A percentile compares a stretch with the other conserved stretches of the same genome.
phyloP scores from a whole-genome alignment of 2,329 filamentous ascomycete genomes.

The Ilyonectria mors-panacis region DNA sequence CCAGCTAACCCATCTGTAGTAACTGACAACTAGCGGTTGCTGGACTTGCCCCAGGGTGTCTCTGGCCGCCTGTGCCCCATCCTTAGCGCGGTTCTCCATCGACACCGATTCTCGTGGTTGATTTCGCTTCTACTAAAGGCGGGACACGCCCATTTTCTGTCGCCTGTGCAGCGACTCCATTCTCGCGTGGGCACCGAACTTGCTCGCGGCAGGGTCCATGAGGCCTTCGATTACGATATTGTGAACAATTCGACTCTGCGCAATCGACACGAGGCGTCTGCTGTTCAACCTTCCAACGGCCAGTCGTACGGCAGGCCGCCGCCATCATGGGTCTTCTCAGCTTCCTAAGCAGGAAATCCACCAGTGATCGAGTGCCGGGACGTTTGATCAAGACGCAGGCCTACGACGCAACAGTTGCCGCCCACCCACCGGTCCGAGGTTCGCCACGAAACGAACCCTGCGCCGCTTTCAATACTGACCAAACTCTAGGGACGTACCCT shows the following conservation, averaged over 20 bases:
- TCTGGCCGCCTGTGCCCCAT: slow-evolving; percentile 3
- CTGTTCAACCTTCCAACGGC: slow-evolving; percentile 10
- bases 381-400: slow-evolving; percentile 41
- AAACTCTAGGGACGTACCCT: slow-evolving; percentile 43
- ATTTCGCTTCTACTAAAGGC: slow-evolving; percentile 35
- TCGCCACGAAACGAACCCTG: background rate
- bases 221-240: slow-evolving; percentile 28
- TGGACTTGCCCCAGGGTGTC: slow-evolving; percentile 8
- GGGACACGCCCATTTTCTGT: slow-evolving; percentile 31
- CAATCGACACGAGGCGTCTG: background rate
- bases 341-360: slow-evolving; percentile 41
- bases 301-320: slow-evolving; percentile 38
- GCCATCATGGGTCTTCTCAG: slow-evolving; percentile 48
- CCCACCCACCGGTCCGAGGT: slow-evolving; percentile 46
- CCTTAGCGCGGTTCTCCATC: slow-evolving; percentile 27
- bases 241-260: slow-evolving; percentile 19
- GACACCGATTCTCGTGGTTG: slow-evolving; percentile 25
- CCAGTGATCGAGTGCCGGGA: slow-evolving; percentile 22
- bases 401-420: slow-evolving; percentile 45
- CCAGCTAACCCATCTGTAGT: slow-evolving; percentile 14
- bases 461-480: slow-evolving; percentile 8
- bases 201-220: slow-evolving; percentile 38
- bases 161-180: slow-evolving; percentile 8
- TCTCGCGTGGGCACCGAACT: slow-evolving; percentile 33
- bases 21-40: slow-evolving; percentile 8